Percentiles rank a stretch among this genome's conserved stretches.
Conservation (phyloP, 441 rosid genomes). For the Euphorbia corollata region DNA sequence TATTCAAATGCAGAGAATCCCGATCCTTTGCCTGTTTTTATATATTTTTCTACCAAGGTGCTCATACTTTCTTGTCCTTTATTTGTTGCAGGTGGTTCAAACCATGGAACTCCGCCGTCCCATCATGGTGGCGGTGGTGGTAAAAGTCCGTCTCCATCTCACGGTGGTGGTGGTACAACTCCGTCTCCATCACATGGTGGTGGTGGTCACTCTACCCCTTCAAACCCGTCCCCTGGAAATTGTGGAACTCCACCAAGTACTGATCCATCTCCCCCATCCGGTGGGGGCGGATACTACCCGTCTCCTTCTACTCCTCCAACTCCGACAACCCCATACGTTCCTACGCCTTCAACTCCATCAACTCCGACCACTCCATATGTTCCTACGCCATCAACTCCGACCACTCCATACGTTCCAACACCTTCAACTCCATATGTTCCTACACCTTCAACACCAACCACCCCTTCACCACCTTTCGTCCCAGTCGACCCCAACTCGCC, state of each 20-base stretch:
- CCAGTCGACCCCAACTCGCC: constrained; percentile 29
- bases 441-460: constrained; percentile 19
- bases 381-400: neutral
- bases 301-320: constrained; percentile 19
- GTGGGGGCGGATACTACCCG: constrained; percentile 22
- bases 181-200: constrained; percentile 17
- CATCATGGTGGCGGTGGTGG: constrained; percentile 5
- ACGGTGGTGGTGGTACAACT: constrained; percentile 1
- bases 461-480: constrained; percentile 25
- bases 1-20: too few relatives aligned
- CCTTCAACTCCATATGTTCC: constrained; percentile 13
- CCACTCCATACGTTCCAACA: constrained; percentile 2
- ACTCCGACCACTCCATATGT: neutral
- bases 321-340: neutral
- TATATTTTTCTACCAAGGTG: too few relatives aligned
- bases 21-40: too few relatives aligned
- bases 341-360: too few relatives aligned
- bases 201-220: constrained; percentile 12
- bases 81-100: neutral
- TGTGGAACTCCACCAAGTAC: constrained; percentile 25
- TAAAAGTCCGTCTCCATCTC: constrained; percentile 6
- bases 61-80: too few relatives aligned
- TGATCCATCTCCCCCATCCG: constrained; percentile 20
- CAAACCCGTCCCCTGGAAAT: constrained; percentile 17
- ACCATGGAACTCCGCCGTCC: neutral